Percentiles rank a stretch among this genome's conserved stretches.
Conservation (phyloP, 2,329 filamentous ascomycete genomes). For the Didymella pinodella region DNA sequence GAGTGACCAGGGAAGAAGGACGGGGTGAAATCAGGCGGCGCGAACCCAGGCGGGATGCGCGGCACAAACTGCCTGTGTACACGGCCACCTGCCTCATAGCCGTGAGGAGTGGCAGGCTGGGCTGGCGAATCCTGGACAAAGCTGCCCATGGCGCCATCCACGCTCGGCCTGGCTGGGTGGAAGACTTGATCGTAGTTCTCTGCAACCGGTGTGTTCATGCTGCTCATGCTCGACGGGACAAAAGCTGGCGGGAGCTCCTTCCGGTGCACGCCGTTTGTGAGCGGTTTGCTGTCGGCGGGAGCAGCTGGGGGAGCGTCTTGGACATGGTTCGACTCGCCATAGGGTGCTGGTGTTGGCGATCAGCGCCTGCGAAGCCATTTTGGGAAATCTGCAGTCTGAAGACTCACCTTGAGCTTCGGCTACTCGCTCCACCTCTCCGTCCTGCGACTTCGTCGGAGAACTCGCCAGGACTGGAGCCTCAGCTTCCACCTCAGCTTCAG, state of each 20-base stretch:
- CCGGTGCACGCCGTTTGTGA: conserved; percentile 33
- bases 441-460: conserved; percentile 27
- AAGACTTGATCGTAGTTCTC: conserved; percentile 26
- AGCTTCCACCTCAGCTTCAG: conserved; percentile 17
- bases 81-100: conserved; percentile 26
- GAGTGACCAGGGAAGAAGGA: conserved; percentile 46
- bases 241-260: conserved; percentile 49
- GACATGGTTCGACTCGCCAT: conserved; percentile 15
- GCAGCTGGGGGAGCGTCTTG: conserved; percentile 6
- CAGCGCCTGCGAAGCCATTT: background rate
- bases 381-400: background rate
- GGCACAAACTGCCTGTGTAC: conserved; percentile 32
- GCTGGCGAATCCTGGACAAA: conserved; percentile 52
- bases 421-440: conserved; percentile 27
- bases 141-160: conserved; percentile 52
- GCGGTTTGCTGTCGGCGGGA: conserved; percentile 23
- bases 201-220: conserved; percentile 33
- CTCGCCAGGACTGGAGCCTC: conserved; percentile 22
- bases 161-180: conserved; percentile 39
- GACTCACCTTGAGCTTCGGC: conserved; percentile 34
- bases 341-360: background rate
- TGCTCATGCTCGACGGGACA: conserved; percentile 41
- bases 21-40: conserved; percentile 39
- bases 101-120: conserved; percentile 35
- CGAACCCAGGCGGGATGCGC: conserved; percentile 46